phyloP scores from a whole-genome alignment of 2,329 filamentous ascomycete species.

The Hypoxylon sp. region DNA sequence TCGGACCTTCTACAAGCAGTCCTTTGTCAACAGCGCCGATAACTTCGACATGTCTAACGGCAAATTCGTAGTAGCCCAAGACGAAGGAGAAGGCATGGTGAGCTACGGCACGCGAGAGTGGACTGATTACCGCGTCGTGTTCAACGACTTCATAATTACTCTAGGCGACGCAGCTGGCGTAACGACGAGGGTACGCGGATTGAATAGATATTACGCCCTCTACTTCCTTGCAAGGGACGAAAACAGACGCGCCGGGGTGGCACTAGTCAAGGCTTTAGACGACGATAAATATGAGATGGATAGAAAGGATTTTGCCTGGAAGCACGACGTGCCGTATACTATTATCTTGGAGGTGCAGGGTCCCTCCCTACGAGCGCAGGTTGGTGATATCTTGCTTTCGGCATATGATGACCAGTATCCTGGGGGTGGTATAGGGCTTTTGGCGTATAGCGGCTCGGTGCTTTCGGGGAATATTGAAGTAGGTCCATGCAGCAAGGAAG shows the following conservation, averaged over 20 bases:
- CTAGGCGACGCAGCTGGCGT: slow-evolving; percentile 47
- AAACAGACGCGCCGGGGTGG: slow-evolving; percentile 27
- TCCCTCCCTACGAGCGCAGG: background rate
- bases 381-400: slow-evolving; percentile 32
- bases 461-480: background rate
- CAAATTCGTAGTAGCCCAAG: slow-evolving; percentile 48
- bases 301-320: slow-evolving; percentile 40
- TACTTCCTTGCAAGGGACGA: slow-evolving; percentile 32
- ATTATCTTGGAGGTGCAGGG: slow-evolving; percentile 29
- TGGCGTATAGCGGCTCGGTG: slow-evolving; percentile 24
- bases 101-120: slow-evolving; percentile 53
- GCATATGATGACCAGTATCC: slow-evolving; percentile 39
- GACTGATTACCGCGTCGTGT: slow-evolving; percentile 47
- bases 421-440: slow-evolving; percentile 44
- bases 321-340: slow-evolving; percentile 41
- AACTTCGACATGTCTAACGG: slow-evolving; percentile 39
- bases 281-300: slow-evolving; percentile 37
- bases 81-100: slow-evolving; percentile 51
- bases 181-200: slow-evolving; percentile 48
- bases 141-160: slow-evolving; percentile 45
- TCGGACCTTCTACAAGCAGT: slow-evolving; percentile 47
- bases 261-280: slow-evolving; percentile 45
- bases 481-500: background rate
- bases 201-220: slow-evolving; percentile 52
- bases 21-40: slow-evolving; percentile 50